These are phyloP conservation scores for Teunomyces tritomae DNA, from an alignment of 805 yeast species.

Conservation along the genomic window DNA sequence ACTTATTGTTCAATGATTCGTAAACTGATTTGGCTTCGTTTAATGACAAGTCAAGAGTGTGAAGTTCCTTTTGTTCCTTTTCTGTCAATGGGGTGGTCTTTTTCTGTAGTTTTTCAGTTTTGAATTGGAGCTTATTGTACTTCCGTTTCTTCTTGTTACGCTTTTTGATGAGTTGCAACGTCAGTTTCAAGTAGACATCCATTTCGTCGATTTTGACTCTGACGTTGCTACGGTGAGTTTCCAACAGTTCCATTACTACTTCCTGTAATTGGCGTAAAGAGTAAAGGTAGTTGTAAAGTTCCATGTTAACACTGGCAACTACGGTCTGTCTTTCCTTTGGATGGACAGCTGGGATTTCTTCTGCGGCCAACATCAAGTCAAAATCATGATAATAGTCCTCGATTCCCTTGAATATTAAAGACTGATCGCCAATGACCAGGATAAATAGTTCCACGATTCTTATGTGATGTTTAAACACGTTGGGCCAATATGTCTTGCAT, in stretches of 20 bases:
- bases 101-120: slow-evolving; percentile 37
- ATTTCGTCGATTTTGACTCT: slow-evolving; percentile 37
- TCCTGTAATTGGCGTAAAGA: slow-evolving; percentile 16
- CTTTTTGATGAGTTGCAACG: slow-evolving; percentile 41
- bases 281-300: slow-evolving; percentile 23
- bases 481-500: slow-evolving; percentile 24
- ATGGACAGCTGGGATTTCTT: slow-evolving; percentile 31
- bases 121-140: slow-evolving; percentile 34
- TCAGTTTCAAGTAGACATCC: slow-evolving; percentile 33
- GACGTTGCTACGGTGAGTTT: slow-evolving; percentile 24
- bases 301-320: slow-evolving; percentile 23
- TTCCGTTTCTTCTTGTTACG: slow-evolving; percentile 41
- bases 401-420: slow-evolving; percentile 36
- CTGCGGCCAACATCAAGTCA: slow-evolving; percentile 26
- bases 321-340: slow-evolving; percentile 33
- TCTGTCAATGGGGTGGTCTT: slow-evolving; percentile 31
- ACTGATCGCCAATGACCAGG: slow-evolving; percentile 30
- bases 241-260: slow-evolving; percentile 20
- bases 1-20: slow-evolving; percentile 30
- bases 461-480: slow-evolving; percentile 30
- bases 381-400: slow-evolving; percentile 29
- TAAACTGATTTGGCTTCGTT: slow-evolving; percentile 29
- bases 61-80: slow-evolving; percentile 37
- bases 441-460: slow-evolving; percentile 29
- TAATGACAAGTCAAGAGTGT: slow-evolving; percentile 25